Percentiles rank a stretch among this genome's conserved stretches.
Evolutionary conservation across 2,329 filamentous ascomycete genomes (phyloP).

Genomic region (Penicillium sp.): DNA sequence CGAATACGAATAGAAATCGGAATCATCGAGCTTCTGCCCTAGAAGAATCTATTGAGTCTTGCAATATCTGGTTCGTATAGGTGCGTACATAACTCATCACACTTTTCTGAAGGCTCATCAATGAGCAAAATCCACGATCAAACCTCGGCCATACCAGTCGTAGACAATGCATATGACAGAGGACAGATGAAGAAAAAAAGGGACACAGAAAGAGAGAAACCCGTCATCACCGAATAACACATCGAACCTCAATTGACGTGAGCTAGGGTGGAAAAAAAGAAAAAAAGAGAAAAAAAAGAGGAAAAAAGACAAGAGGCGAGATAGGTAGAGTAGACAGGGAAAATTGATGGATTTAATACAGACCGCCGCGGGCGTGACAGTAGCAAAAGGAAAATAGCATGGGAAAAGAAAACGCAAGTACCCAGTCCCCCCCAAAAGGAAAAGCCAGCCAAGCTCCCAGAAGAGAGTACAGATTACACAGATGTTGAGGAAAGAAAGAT

Average conservation of each 20-base stretch:
- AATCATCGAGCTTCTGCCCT: not conserved
- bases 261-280: conserved; percentile 20
- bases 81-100: conserved; percentile 28
- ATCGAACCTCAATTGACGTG: conserved; percentile 24
- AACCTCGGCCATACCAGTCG: conserved; percentile 21
- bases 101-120: conserved; percentile 23
- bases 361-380: conserved; percentile 28
- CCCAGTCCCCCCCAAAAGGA: conserved; percentile 22
- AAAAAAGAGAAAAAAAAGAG: conserved; percentile 18
- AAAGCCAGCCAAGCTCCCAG: conserved; percentile 39
- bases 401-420: conserved; percentile 12
- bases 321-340: conserved; percentile 9
- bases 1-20: not conserved
- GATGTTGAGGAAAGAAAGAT: conserved; percentile 33
- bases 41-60: conserved; percentile 1
- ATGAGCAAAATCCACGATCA: conserved; percentile 20
- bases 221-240: conserved; percentile 20
- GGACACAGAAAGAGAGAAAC: conserved; percentile 17
- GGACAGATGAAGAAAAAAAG: conserved; percentile 20
- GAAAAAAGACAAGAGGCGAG: conserved; percentile 14
- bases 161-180: conserved; percentile 19
- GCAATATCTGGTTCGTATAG: conserved; percentile 22
- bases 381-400: conserved; percentile 28
- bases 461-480: conserved; percentile 44
- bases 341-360: conserved; percentile 39